Base-by-base conservation (phyloP, 306 rosid genomes). In the Cajanus cajan region DNA sequence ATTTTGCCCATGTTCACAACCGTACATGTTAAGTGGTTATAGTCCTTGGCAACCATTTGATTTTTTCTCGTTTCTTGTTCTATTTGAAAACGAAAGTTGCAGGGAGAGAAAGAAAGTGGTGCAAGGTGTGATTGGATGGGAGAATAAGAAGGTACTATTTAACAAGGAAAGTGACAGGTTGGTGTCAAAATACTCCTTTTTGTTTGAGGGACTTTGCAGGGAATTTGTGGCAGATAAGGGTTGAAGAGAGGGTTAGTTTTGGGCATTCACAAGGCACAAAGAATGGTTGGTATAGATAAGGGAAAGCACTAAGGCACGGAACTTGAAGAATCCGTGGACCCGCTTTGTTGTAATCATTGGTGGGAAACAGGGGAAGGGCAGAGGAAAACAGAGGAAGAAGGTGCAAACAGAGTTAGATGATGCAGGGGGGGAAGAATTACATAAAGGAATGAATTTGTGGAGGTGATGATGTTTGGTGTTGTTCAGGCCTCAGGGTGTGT, bases 241-340 rank as follows among this genome's bases (percentile, higher is more conserved):
- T 37, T 47, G 1, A 14, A 10, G 34, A 31, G 0, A 76, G 45
- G 90, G 88, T 25, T 36, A 73, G 72, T 52, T 75, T 80, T 37
- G 85, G 89, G 15, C 12, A 62, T 85, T 66, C 70, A 47, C 51
- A 70, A 14, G 21, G 65, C 21, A 12, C 4, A 62, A 77, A 22
- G 69, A 45, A 24, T 50, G 52, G 79, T 4, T 19, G 11, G 9
- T 61, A 71, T 18, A 7, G 43, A 82, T 68, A 50, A 43, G 55
- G 55, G 50, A n/a, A 40, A 55, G 69, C 52, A 83, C 21, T 7
- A 45, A 50, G 21, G 70, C 78, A 87, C 92, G 93, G 87, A 89
- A 91, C 85, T 89, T 86, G 90, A 89, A 89, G 87, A 73, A 86
- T 89, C 89, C 67, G 44, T 74, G 87, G 79, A 90, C 71, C 59